These are phyloP conservation scores for Thalassiosira ordinaria DNA, from an alignment of 352 stramenopile genomes.

Conservation along the genomic window DNA sequence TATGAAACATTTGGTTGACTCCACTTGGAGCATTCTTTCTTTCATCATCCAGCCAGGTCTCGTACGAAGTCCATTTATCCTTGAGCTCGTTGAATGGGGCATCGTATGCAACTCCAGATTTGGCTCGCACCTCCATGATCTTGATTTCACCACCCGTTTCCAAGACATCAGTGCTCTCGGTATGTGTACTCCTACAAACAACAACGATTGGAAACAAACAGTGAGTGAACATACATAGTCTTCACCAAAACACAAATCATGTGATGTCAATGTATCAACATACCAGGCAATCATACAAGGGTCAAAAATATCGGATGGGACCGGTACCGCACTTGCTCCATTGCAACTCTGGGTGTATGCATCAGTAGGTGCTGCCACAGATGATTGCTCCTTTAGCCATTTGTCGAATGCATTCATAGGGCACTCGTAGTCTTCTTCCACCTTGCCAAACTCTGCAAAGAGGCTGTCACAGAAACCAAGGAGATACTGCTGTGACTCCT, in stretches of 20 bases:
- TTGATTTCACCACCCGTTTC: conserved; percentile 37
- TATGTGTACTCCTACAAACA: conserved; percentile 21
- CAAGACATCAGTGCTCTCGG: conserved; percentile 22
- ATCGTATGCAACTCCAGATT: conserved; percentile 40
- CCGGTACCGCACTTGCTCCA: conserved; percentile 44
- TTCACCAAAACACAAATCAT: no score
- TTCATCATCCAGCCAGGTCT: conserved; percentile 50
- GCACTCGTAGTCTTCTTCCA: conserved; percentile 41
- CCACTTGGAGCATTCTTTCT: conserved; percentile 26
- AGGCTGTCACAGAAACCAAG: conserved; percentile 21
- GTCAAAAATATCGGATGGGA: conserved; percentile 52
- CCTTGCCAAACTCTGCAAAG: conserved; percentile 1
- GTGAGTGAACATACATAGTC: no score
- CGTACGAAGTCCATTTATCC: conserved; percentile 52
- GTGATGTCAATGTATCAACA: no score
- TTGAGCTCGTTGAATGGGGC: conserved; percentile 46
- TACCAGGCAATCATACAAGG: conserved; percentile 57
- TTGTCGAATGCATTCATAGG: conserved; percentile 54
- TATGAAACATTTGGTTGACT: conserved; percentile 35
- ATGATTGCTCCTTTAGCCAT: conserved; percentile 51
- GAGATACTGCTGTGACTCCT: conserved; percentile 42
- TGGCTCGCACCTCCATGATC: conserved; percentile 42
- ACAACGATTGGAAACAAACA: no score
- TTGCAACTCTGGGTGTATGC: conserved; percentile 52
- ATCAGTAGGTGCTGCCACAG: conserved; percentile 15